Conservation (phyloP, 2,329 filamentous ascomycete species). For the Colletotrichum higginsianum region DNA sequence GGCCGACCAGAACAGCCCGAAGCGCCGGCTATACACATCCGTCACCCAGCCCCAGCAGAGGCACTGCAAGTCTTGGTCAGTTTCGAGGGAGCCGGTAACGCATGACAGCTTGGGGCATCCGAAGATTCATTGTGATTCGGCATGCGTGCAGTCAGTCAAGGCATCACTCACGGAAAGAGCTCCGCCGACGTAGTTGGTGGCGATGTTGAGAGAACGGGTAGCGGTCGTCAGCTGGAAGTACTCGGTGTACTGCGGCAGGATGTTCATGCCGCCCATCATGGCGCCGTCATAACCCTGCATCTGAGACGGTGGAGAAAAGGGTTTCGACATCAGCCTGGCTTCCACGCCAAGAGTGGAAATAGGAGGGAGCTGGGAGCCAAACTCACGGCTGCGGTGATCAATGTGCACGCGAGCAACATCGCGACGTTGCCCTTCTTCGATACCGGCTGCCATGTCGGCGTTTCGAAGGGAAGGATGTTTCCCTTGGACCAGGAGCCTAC, state of each 20-base stretch:
- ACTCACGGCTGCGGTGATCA: constrained; percentile 20
- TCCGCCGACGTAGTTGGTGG: constrained; percentile 20
- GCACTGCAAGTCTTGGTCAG: constrained; percentile 7
- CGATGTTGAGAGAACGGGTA: constrained; percentile 21
- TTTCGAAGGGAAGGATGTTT: constrained; percentile 16
- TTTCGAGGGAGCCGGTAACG: no score
- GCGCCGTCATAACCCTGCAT: constrained; percentile 28
- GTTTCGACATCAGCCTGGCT: background rate
- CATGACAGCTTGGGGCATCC: no score
- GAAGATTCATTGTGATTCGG: rapidly evolving
- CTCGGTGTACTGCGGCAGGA: constrained; percentile 20
- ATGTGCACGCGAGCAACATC: constrained; percentile 1
- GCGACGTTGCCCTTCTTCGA: constrained; percentile 12
- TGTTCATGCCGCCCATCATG: constrained; percentile 32
- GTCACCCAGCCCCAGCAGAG: constrained; percentile 19
- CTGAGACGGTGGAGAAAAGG: background rate
- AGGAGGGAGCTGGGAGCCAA: no score
- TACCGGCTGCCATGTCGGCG: constrained; percentile 25
- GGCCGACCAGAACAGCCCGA: constrained; percentile 13
- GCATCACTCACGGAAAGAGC: constrained; percentile 15
- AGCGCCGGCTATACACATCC: constrained; percentile 13
- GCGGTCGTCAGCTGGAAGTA: constrained; percentile 19
- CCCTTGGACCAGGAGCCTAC: background rate
- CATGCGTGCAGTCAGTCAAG: no score
- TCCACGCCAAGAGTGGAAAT: no score